Evolutionary conservation across 352 stramenopile species (phyloP).

Genomic region (Thalassiosira allenii): DNA sequence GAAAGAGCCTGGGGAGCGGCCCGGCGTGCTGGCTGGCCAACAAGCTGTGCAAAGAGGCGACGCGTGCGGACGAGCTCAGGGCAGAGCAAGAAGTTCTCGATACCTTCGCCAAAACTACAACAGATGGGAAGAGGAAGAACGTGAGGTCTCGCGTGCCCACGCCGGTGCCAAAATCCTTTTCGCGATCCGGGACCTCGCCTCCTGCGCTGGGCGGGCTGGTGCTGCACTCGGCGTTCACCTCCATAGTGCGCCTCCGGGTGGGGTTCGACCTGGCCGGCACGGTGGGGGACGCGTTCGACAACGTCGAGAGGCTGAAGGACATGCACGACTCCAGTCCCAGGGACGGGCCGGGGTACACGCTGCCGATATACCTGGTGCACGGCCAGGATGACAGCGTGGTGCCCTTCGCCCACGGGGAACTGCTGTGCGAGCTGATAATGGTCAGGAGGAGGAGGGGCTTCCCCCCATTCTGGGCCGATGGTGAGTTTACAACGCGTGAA

Average conservation of each 20-base stretch:
- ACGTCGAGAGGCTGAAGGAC: too few species aligned
- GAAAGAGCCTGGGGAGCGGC: constrained; percentile 77
- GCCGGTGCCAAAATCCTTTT: too few species aligned
- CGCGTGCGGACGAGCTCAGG: constrained; percentile 8
- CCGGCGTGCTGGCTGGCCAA: constrained; percentile 81
- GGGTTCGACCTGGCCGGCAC: constrained; percentile 78
- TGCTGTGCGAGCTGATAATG: constrained; percentile 74
- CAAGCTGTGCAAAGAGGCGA: constrained; percentile 55
- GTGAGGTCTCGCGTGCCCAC: too few species aligned
- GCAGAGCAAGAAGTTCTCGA: neutral
- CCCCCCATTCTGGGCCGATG: too few species aligned
- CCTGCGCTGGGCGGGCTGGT: constrained; percentile 84
- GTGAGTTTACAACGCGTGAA: too few species aligned
- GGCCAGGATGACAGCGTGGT: constrained; percentile 85
- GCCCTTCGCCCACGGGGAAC: constrained; percentile 83
- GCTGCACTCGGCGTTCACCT: constrained; percentile 85
- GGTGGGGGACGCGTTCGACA: constrained; percentile 84
- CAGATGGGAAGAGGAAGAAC: neutral
- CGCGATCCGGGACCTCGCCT: too few species aligned
- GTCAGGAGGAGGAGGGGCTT: too few species aligned
- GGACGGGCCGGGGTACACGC: constrained; percentile 65
- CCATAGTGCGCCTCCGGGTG: constrained; percentile 78
- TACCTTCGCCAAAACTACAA: neutral
- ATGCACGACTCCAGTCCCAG: too few species aligned
- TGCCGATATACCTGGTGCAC: constrained; percentile 80